Evolutionary conservation across 2,329 filamentous ascomycete genomes (phyloP).

Genomic region (Sodiomyces alkalinus): DNA sequence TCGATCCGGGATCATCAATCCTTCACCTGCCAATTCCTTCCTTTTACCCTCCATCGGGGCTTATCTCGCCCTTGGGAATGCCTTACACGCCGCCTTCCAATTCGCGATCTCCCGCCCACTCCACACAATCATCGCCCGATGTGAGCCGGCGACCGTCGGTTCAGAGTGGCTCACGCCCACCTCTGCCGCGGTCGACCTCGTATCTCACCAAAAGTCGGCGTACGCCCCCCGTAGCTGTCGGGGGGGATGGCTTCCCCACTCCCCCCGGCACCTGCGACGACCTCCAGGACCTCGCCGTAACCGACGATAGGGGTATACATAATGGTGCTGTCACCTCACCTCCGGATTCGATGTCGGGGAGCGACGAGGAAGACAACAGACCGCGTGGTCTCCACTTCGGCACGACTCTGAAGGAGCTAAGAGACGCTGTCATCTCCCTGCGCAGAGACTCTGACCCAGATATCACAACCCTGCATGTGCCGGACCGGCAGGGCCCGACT

Average conservation of each 20-base stretch:
- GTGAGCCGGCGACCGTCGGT: constrained; percentile 44
- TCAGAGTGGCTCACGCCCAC: constrained; percentile 32
- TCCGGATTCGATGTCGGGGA: constrained; percentile 69
- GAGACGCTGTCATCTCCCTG: constrained; percentile 70
- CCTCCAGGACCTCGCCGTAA: constrained; percentile 37
- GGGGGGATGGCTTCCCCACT: constrained; percentile 21
- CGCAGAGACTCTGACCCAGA: constrained; percentile 27
- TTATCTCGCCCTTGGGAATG: constrained; percentile 38
- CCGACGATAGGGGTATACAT: constrained; percentile 57
- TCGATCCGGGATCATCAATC: constrained; percentile 5
- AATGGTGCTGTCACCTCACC: constrained; percentile 79
- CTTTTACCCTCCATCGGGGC: neutral
- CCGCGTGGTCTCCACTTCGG: constrained; percentile 32
- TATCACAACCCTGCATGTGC: constrained; percentile 31
- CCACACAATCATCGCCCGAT: constrained; percentile 39
- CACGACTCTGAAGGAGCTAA: constrained; percentile 51
- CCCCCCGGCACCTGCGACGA: constrained; percentile 35
- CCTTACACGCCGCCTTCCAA: constrained; percentile 75
- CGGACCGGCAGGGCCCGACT: constrained; percentile 9
- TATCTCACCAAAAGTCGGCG: constrained; percentile 51
- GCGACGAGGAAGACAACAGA: constrained; percentile 61
- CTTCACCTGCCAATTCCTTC: neutral
- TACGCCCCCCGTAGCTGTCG: constrained; percentile 29
- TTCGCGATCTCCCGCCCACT: constrained; percentile 41
- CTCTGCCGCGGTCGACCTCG: constrained; percentile 47